Percentiles rank a stretch among this genome's conserved stretches.
Evolutionary conservation across 257 asterid genomes (phyloP).

Genomic region (Gentiana macrophylla): DNA sequence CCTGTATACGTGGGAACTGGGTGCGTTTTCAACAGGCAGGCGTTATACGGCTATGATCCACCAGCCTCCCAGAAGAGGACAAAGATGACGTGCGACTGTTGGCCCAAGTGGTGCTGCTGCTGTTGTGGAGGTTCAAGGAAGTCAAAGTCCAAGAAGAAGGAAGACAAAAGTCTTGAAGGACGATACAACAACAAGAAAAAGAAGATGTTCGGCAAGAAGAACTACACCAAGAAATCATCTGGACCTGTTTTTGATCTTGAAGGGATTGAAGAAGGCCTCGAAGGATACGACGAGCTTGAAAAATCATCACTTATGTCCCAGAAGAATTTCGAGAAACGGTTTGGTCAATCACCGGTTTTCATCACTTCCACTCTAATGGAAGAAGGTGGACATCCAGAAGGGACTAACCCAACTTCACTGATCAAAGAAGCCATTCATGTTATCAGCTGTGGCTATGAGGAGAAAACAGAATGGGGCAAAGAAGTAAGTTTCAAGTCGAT

Average conservation of each 20-base stretch:
- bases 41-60: constrained; percentile 77
- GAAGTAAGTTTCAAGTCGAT: constrained; percentile 32
- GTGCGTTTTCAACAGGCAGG: constrained; percentile 65
- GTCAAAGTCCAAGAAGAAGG: constrained; percentile 59
- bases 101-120: constrained; percentile 80
- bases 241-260: constrained; percentile 58
- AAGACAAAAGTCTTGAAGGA: constrained; percentile 43
- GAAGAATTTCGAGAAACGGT: constrained; percentile 67
- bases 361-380: constrained; percentile 74
- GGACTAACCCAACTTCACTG: constrained; percentile 46
- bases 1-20: constrained; percentile 89
- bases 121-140: constrained; percentile 62
- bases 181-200: constrained; percentile 43
- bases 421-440: constrained; percentile 87
- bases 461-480: constrained; percentile 91
- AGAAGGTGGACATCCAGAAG: constrained; percentile 75
- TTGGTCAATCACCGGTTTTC: constrained; percentile 78
- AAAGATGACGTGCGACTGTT: constrained; percentile 85
- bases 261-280: constrained; percentile 84
- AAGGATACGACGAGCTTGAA: constrained; percentile 81
- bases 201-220: constrained; percentile 58
- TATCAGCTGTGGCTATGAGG: constrained; percentile 78
- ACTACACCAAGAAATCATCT: constrained; percentile 42
- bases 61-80: constrained; percentile 60
- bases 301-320: constrained; percentile 88